Evolutionary conservation across 2,329 filamentous ascomycete genomes (phyloP).

Genomic region (Trichoderma sp.): DNA sequence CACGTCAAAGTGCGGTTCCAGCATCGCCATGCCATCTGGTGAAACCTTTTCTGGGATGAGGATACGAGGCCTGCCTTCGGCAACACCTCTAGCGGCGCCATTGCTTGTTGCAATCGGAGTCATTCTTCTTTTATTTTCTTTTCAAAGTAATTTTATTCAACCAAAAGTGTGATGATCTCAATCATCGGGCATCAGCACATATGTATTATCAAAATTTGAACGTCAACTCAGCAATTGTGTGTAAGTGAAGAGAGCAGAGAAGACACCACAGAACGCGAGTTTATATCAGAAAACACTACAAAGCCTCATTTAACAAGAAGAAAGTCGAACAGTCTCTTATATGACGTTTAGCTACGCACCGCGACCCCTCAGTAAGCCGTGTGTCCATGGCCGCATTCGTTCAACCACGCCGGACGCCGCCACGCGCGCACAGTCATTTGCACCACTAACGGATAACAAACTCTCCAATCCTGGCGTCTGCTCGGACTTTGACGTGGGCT

Average conservation of each 20-base stretch:
- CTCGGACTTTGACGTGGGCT: background rate
- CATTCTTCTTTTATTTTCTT: conserved; percentile 24
- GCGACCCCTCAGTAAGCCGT: conserved; percentile 13
- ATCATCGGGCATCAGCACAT: background rate
- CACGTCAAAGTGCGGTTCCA: conserved; percentile 65
- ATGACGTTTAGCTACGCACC: conserved; percentile 6
- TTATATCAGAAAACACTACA: background rate
- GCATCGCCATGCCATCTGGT: conserved; percentile 69
- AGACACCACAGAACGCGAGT: background rate
- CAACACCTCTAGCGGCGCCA: background rate
- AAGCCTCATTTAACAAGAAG: background rate
- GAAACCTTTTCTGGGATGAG: conserved; percentile 80
- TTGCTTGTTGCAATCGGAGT: conserved; percentile 28
- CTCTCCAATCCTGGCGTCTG: background rate
- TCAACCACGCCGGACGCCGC: background rate
- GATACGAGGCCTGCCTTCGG: conserved; percentile 42
- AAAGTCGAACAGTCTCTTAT: background rate
- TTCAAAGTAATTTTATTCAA: background rate
- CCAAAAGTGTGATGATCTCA: background rate
- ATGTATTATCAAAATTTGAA: background rate
- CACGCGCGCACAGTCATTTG: conserved; percentile 6
- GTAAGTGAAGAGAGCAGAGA: background rate
- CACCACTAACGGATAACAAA: background rate
- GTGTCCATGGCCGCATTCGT: background rate
- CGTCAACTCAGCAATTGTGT: background rate